These are phyloP conservation scores for Fraxinus excelsior DNA, from an alignment of 257 asterid species.

Conservation along the genomic window DNA sequence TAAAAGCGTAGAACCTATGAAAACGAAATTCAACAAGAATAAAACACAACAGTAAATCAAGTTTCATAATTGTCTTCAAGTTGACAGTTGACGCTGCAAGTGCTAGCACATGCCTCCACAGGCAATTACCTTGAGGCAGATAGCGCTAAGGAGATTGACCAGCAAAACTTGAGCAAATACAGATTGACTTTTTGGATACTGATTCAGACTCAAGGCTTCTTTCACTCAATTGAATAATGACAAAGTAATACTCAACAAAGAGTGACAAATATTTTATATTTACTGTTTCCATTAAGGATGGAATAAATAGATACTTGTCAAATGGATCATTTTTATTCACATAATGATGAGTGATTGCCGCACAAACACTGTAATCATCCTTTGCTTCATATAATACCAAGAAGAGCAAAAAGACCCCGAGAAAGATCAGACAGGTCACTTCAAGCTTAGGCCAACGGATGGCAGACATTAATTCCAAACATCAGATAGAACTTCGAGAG, in stretches of 20 bases:
- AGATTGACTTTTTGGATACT: neutral
- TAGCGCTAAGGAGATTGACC: neutral
- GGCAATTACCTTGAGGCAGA: constrained; percentile 1
- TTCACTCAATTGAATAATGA: neutral
- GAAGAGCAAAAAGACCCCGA: constrained; percentile 14
- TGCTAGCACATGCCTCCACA: constrained; percentile 2
- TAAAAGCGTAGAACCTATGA: constrained; percentile 14
- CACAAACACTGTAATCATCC: constrained; percentile 20
- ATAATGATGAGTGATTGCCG: constrained; percentile 7
- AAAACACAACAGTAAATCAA: neutral
- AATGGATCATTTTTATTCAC: neutral
- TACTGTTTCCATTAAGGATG: neutral
- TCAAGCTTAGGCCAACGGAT: constrained; percentile 19
- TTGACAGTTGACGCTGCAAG: neutral
- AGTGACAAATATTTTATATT: neutral
- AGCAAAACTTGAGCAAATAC: neutral
- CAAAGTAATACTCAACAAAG: neutral
- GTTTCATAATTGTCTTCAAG: constrained; percentile 11
- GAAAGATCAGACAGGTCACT: constrained; percentile 25
- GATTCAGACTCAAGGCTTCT: neutral
- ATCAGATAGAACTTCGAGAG: neutral
- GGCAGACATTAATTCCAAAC: neutral
- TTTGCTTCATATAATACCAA: constrained; percentile 24
- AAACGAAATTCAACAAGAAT: neutral
- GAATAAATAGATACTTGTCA: neutral